Percentiles rank a stretch among this genome's conserved stretches.
Evolutionary conservation across 1,284 basidiomycete species (phyloP).

Genomic region (Leccinum subrobustum): DNA sequence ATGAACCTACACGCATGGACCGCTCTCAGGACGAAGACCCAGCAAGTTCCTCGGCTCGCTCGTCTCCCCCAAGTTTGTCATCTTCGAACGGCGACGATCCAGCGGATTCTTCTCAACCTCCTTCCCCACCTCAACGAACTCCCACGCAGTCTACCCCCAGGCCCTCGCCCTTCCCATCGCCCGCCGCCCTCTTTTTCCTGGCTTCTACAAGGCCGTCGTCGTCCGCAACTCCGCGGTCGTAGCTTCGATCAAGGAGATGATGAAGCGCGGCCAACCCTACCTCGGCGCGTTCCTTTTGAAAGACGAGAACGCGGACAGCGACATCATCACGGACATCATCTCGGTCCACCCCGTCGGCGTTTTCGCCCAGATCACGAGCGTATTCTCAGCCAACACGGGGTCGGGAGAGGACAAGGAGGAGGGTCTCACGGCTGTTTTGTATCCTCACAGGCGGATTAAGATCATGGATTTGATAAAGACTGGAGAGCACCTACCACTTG

Average conservation of each 20-base stretch:
- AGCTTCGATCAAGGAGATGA: constrained; percentile 93
- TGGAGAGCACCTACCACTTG: too few species aligned
- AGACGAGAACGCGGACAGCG: constrained; percentile 91
- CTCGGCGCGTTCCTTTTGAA: constrained; percentile 97
- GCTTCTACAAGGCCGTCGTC: constrained; percentile 97
- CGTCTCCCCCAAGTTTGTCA: constrained; percentile 28
- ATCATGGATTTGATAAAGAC: too few species aligned
- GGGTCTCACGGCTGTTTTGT: too few species aligned
- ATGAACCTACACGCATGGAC: constrained; percentile 20
- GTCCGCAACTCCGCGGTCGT: constrained; percentile 90
- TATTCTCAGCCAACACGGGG: constrained; percentile 74
- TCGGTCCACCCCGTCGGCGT: constrained; percentile 94
- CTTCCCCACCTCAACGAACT: constrained; percentile 37
- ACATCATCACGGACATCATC: constrained; percentile 87
- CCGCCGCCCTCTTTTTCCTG: constrained; percentile 93
- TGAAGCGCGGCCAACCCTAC: constrained; percentile 96
- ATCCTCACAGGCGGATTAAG: too few species aligned
- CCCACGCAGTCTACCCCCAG: constrained; percentile 76
- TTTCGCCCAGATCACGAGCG: constrained; percentile 96
- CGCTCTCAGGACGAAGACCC: constrained; percentile 31
- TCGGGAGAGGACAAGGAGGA: constrained; percentile 39
- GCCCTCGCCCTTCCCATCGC: constrained; percentile 96
- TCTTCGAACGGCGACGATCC: constrained; percentile 30
- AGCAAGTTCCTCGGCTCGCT: constrained; percentile 26
- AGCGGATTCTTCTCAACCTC: constrained; percentile 23